Evolutionary conservation across 1,139 yeast genomes (phyloP).

Genomic region (Lodderomyces elongisporus): DNA sequence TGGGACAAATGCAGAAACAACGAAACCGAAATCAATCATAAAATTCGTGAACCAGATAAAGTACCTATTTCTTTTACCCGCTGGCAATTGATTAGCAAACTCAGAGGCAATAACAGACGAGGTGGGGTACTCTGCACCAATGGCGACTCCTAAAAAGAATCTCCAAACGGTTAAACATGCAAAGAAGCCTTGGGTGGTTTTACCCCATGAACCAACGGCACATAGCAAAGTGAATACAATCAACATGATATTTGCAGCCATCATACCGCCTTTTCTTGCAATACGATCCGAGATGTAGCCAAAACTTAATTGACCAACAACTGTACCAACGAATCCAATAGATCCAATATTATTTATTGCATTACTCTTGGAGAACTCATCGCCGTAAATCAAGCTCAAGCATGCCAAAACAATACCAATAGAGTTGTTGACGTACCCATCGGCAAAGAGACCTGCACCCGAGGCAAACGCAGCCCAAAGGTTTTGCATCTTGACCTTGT

Average conservation of each 20-base stretch:
- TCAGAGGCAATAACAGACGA: slow-evolving; percentile 93
- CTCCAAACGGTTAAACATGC: slow-evolving; percentile 81
- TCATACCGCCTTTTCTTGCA: slow-evolving; percentile 78
- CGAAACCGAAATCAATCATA: slow-evolving; percentile 86
- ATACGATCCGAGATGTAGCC: slow-evolving; percentile 76
- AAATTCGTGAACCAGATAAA: slow-evolving; percentile 84
- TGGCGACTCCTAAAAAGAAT: slow-evolving; percentile 79
- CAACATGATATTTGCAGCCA: slow-evolving; percentile 64
- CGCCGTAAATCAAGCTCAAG: slow-evolving; percentile 60
- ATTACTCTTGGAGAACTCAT: slow-evolving; percentile 50
- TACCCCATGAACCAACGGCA: slow-evolving; percentile 83
- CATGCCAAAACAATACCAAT: slow-evolving; percentile 73
- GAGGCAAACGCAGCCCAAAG: slow-evolving; percentile 76
- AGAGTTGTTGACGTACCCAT: slow-evolving; percentile 84
- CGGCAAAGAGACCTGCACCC: slow-evolving; percentile 88
- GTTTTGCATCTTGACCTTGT: slow-evolving; percentile 21
- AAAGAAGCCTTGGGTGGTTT: slow-evolving; percentile 60
- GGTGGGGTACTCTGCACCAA: slow-evolving; percentile 89
- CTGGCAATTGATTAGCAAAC: slow-evolving; percentile 71
- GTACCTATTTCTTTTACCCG: slow-evolving; percentile 82
- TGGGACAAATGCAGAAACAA: slow-evolving; percentile 78
- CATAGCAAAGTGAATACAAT: slow-evolving; percentile 71
- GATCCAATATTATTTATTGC: slow-evolving; percentile 78
- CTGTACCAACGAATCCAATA: slow-evolving; percentile 87
- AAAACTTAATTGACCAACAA: slow-evolving; percentile 75